Evolutionary conservation across 164 flowering plant genomes (phyloP).

Genomic region (Amborella trichopoda): DNA sequence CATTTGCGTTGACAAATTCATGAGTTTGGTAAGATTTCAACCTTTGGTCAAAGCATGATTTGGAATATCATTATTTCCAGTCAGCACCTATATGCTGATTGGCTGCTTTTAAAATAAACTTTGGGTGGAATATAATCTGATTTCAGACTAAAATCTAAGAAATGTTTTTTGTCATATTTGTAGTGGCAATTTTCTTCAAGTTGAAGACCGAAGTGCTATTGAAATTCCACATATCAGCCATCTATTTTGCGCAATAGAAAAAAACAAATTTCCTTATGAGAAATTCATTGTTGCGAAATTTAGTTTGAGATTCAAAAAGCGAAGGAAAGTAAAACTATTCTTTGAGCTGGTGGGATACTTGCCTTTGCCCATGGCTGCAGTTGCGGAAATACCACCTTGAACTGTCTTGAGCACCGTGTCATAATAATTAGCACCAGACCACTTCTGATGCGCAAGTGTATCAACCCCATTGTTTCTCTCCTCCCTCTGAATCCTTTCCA

Average conservation of each 20-base stretch:
- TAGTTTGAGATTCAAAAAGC: neutral
- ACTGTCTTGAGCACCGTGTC: slow-evolving; percentile 83
- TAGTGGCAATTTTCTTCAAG: neutral
- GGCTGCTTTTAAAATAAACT: no score
- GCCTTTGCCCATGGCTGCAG: slow-evolving; percentile 98
- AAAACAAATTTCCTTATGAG: neutral
- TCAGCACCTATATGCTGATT: no score
- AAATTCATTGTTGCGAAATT: neutral
- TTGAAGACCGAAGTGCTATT: neutral
- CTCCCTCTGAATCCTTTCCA: slow-evolving; percentile 89
- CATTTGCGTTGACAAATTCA: neutral
- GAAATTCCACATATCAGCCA: neutral
- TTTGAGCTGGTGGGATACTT: slow-evolving; percentile 3
- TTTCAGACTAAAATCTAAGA: no score
- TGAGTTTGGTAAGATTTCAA: neutral
- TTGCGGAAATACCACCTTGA: slow-evolving; percentile 91
- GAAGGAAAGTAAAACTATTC: neutral
- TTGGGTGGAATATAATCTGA: no score
- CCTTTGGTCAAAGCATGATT: no score
- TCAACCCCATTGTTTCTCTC: slow-evolving; percentile 82
- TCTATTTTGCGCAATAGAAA: neutral
- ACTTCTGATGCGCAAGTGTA: slow-evolving; percentile 82
- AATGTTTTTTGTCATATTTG: neutral
- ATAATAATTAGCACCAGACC: slow-evolving; percentile 94
- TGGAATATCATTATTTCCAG: no score